Evolutionary conservation across 495 filamentous ascomycete species (phyloP), one percentile per base, ranked within the genome.

Genomic region (Xylaria castorea): DNA sequence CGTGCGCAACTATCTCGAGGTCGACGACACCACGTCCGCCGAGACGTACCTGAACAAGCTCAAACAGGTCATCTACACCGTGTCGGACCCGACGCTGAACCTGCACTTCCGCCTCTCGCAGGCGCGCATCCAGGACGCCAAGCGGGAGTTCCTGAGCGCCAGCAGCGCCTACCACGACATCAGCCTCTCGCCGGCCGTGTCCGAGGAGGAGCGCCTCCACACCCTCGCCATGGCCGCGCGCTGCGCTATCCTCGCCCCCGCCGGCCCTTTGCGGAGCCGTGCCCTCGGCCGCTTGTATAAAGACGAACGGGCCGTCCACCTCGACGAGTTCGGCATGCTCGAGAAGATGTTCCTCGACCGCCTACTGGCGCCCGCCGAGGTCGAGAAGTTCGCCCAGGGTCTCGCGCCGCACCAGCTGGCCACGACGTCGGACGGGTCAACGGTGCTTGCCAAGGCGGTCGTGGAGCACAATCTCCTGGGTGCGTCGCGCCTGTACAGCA

Each of bases 261-360:
- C 96, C 5, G 96, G 96, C 0, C 96, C 96, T 0, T 85, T 91
- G 74, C 92, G 96, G 20, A 94, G 92, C 66, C 87, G 93, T 12
- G 88, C 88, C 9, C 86, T 99, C 9, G 92, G 90, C 3, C 91
- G 91, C 68, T 84, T 99, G 8, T 98, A 97, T 86, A 98, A 97
- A 80, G 96, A 99, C 78, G 97, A 98, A 60, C 90, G 96, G 25
- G 88, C 93, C 0, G 82, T 87, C 2, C 87, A 89, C 58, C 87
- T 95, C 3, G 89, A 92, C 8, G 93, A 98, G 80, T 95, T 92
- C 76, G 86, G 88, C 53, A 98, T 99, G 66, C 85, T 99, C 27
- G 97, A 98, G 85, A 98, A 98, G 84, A 98, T 99, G 89, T 97
- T 97, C 80, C 87, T 99, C 36, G 94, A 98, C 81, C 89, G 96